A percentile compares a stretch with the other conserved stretches of the same genome.
Evolutionary conservation across 2,329 filamentous ascomycete species (phyloP).

Genomic region (Alternaria consortialis): DNA sequence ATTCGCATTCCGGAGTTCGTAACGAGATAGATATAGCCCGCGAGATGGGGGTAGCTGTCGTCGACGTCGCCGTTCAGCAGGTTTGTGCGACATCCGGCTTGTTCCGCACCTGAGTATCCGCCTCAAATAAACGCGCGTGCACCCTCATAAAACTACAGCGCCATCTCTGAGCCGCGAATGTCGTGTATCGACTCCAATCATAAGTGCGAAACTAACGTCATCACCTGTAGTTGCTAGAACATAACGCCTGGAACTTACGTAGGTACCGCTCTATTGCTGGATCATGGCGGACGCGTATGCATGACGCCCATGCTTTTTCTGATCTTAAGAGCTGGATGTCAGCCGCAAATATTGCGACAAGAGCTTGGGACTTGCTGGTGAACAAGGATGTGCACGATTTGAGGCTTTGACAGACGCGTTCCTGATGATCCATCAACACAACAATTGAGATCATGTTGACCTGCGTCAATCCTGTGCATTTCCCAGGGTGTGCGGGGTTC

Average conservation of each 20-base stretch:
- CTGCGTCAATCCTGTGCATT: background rate
- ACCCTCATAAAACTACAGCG: background rate
- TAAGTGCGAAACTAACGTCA: background rate
- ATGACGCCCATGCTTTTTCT: background rate
- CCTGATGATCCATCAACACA: background rate
- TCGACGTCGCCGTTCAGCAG: background rate
- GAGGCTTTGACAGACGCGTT: background rate
- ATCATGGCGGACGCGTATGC: background rate
- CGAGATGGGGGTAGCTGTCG: background rate
- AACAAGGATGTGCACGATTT: background rate
- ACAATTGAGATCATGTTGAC: background rate
- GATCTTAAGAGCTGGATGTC: background rate
- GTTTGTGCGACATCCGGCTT: background rate
- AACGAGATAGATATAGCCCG: background rate
- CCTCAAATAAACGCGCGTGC: background rate
- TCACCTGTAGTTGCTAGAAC: background rate
- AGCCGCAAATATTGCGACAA: background rate
- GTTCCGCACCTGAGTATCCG: background rate
- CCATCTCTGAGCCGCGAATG: background rate
- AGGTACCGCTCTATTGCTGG: background rate
- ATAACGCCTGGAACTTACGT: background rate
- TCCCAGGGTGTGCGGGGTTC: background rate
- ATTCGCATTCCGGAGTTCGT: slow-evolving; percentile 18
- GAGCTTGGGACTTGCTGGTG: background rate
- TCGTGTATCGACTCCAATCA: background rate